A percentile compares a stretch with the other conserved stretches of the same genome.
Evolutionary conservation across 1,284 basidiomycete species (phyloP).

Genomic region (Hortiboletus rubellus): DNA sequence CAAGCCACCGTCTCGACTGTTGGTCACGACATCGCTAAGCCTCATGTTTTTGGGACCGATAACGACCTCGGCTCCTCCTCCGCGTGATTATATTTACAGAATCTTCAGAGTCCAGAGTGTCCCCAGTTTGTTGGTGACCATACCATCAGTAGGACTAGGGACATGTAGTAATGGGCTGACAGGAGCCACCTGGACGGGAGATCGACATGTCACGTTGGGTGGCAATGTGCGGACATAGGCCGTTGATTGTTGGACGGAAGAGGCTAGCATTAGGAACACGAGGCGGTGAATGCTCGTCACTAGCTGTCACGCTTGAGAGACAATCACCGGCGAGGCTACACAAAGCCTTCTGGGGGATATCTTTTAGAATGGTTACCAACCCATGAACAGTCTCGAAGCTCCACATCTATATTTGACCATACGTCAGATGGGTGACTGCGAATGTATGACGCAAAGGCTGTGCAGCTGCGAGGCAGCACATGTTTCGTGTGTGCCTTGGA

Average conservation of each 20-base stretch:
- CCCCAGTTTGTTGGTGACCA: slow-evolving; percentile 14
- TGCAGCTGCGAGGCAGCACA: slow-evolving; percentile 17
- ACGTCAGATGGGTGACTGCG: background rate
- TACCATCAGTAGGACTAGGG: slow-evolving; percentile 18
- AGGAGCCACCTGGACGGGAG: slow-evolving; percentile 9
- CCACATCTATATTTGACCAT: slow-evolving; percentile 13
- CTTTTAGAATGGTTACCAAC: slow-evolving; percentile 11
- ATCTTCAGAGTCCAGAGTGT: background rate
- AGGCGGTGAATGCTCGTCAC: slow-evolving; percentile 17
- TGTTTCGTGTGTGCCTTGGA: slow-evolving; percentile 9
- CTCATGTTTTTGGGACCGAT: slow-evolving; percentile 1
- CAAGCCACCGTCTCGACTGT: slow-evolving; percentile 23
- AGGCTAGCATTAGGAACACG: slow-evolving; percentile 15
- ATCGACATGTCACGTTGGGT: slow-evolving; percentile 26
- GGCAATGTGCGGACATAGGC: slow-evolving; percentile 19
- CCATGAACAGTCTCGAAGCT: slow-evolving; percentile 6
- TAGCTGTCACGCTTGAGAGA: slow-evolving; percentile 12
- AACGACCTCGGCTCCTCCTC: background rate
- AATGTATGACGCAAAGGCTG: slow-evolving; percentile 1
- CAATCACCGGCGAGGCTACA: slow-evolving; percentile 6
- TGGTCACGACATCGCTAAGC: slow-evolving; percentile 12
- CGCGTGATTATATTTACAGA: slow-evolving; percentile 11
- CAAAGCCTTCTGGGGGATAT: background rate
- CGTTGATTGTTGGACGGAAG: slow-evolving; percentile 20
- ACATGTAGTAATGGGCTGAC: slow-evolving; percentile 2